Percentiles rank a stretch among this genome's conserved stretches.
Evolutionary conservation across 768 basidiomycete species (phyloP).

Genomic region (Boletus sp.): DNA sequence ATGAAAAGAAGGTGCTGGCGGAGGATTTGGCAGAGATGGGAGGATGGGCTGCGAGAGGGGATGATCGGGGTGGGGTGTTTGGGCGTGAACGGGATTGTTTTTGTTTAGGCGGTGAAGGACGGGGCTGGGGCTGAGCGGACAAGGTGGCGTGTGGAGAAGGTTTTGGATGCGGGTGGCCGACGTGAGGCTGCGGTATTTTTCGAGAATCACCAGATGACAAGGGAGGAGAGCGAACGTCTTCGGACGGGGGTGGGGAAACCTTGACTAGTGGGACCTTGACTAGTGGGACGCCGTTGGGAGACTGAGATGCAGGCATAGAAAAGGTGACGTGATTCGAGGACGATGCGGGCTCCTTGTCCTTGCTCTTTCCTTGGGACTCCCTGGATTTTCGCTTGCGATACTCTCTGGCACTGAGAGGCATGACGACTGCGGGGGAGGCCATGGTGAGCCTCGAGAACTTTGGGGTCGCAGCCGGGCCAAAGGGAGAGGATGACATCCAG

Average conservation of each 20-base stretch:
- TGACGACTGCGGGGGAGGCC: conserved; percentile 28
- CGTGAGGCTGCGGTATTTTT: conserved; percentile 6
- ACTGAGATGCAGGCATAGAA: neutral
- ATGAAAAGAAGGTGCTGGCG: conserved; percentile 25
- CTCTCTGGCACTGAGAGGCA: conserved; percentile 32
- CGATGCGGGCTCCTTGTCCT: neutral
- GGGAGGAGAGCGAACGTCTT: neutral
- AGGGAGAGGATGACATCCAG: conserved; percentile 30
- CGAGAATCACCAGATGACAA: neutral
- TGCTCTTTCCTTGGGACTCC: conserved; percentile 4
- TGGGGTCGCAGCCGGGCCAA: conserved; percentile 28
- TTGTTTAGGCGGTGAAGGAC: conserved; percentile 5
- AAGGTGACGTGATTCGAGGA: conserved; percentile 13
- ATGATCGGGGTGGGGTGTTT: conserved; percentile 15
- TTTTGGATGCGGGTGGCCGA: neutral
- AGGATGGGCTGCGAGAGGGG: conserved; percentile 8
- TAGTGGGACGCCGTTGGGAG: conserved; percentile 1
- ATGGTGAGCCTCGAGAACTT: conserved; percentile 32
- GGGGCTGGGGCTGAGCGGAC: conserved; percentile 4
- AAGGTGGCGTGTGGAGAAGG: conserved; percentile 2
- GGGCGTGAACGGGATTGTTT: conserved; percentile 20
- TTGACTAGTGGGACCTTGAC: conserved; percentile 16
- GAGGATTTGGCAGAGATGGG: conserved; percentile 31
- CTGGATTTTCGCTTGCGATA: conserved; percentile 24
- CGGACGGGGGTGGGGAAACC: conserved; percentile 16